Conservation (phyloP, 208 protist species). For the Willaertia magna region DNA sequence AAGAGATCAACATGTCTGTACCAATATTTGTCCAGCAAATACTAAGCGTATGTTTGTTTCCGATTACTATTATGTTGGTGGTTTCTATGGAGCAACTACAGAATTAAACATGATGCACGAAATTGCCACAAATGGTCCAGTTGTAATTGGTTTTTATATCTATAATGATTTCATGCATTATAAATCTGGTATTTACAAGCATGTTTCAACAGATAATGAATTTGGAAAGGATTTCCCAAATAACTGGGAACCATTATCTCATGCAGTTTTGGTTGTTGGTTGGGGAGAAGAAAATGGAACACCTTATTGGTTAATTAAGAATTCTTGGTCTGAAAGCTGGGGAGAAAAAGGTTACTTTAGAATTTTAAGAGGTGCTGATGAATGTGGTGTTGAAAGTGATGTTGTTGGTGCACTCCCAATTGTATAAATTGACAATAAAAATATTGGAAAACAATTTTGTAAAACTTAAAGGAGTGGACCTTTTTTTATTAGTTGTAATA, state of each 20-base stretch:
- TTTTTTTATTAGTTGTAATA: too few relatives aligned
- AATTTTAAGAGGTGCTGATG: slow-evolving; percentile 50
- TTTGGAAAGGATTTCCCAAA: not conserved
- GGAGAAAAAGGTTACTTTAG: slow-evolving; percentile 65
- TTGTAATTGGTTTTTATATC: not conserved
- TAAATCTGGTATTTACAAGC: not conserved
- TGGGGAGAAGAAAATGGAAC: slow-evolving; percentile 55
- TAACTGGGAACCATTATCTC: slow-evolving; percentile 8
- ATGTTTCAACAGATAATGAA: not conserved
- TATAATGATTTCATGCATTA: not conserved
- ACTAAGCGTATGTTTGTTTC: not conserved
- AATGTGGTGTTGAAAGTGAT: slow-evolving; percentile 61
- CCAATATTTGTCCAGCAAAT: not conserved
- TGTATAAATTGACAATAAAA: too few relatives aligned
- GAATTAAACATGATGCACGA: slow-evolving; percentile 1
- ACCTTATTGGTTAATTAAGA: slow-evolving; percentile 70
- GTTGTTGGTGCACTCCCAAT: slow-evolving; percentile 25
- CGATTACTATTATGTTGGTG: not conserved
- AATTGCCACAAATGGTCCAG: not conserved
- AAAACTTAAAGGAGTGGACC: too few relatives aligned
- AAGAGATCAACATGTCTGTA: not conserved
- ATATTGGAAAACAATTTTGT: too few relatives aligned
- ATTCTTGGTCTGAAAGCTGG: slow-evolving; percentile 71
- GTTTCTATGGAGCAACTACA: not conserved
- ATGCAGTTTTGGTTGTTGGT: slow-evolving; percentile 65